A percentile compares a stretch with the other conserved stretches of the same genome.
phyloP scores from a whole-genome alignment of 1,139 yeast species.

The Taphrina betulina region DNA sequence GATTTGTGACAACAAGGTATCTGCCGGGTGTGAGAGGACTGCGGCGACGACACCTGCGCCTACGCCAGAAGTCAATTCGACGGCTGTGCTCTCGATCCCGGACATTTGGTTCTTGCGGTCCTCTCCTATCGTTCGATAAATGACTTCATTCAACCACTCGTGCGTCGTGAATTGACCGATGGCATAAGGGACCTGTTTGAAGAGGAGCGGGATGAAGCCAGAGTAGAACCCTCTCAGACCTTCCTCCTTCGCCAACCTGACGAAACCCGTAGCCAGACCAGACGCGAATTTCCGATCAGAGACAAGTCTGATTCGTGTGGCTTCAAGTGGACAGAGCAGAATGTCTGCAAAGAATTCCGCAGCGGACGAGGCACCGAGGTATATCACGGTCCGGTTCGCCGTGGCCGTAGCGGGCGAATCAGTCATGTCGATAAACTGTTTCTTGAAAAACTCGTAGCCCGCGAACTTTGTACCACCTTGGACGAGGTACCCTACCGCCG shows the following conservation, averaged over 20 bases:
- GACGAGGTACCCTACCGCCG: slow-evolving; percentile 76
- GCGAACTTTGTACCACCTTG: slow-evolving; percentile 91
- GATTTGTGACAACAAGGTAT: slow-evolving; percentile 82
- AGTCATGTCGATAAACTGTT: slow-evolving; percentile 57
- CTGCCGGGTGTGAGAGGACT: slow-evolving; percentile 86
- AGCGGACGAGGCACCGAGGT: slow-evolving; percentile 70
- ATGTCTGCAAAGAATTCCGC: slow-evolving; percentile 83
- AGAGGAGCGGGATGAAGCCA: slow-evolving; percentile 87
- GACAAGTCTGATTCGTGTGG: slow-evolving; percentile 71
- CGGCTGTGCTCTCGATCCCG: slow-evolving; percentile 50
- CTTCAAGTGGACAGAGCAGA: slow-evolving; percentile 77
- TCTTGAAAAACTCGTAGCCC: slow-evolving; percentile 74
- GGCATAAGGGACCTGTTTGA: slow-evolving; percentile 89
- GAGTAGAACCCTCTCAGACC: slow-evolving; percentile 81
- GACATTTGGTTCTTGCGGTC: slow-evolving; percentile 53
- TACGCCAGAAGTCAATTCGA: slow-evolving; percentile 78
- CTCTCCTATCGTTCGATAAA: slow-evolving; percentile 59
- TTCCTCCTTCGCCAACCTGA: slow-evolving; percentile 78
- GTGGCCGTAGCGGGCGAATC: slow-evolving; percentile 56
- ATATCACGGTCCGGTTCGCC: slow-evolving; percentile 63
- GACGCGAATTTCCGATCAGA: slow-evolving; percentile 84
- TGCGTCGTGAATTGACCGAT: slow-evolving; percentile 84
- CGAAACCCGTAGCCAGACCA: slow-evolving; percentile 81
- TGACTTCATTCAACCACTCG: slow-evolving; percentile 83
- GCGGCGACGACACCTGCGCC: slow-evolving; percentile 91